phyloP scores from a whole-genome alignment of 2,329 filamentous ascomycete species.

The Trichoderma sp. region DNA sequence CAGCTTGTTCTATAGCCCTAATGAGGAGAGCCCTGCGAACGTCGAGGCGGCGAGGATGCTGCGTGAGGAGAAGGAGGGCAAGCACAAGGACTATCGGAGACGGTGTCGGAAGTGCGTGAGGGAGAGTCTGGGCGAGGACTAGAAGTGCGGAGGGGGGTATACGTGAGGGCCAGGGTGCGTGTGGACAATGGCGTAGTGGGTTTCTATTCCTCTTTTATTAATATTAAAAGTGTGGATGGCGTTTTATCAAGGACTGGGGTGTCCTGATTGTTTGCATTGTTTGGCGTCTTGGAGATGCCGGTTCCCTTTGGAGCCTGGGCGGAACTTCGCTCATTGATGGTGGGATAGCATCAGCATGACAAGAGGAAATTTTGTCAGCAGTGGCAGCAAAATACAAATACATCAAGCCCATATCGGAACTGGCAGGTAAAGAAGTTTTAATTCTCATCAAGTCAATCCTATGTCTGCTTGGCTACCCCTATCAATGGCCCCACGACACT shows the following conservation, averaged over 20 bases:
- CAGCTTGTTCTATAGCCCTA: conserved; percentile 87
- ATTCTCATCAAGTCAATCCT: background rate
- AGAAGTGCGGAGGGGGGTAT: background rate
- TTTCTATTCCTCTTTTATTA: background rate
- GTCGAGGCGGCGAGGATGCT: conserved; percentile 88
- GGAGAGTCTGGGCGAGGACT: conserved; percentile 77
- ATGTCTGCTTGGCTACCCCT: conserved; percentile 41
- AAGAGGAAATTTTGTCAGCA: background rate
- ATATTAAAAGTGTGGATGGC: background rate
- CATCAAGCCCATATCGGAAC: background rate
- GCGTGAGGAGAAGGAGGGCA: conserved; percentile 70
- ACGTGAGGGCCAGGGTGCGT: background rate
- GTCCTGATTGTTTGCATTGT: conserved; percentile 15
- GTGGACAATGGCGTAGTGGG: background rate
- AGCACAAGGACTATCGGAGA: conserved; percentile 72
- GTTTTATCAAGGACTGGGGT: background rate
- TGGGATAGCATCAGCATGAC: background rate
- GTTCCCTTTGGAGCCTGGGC: background rate
- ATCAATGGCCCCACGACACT: conserved; percentile 74
- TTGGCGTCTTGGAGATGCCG: conserved; percentile 20
- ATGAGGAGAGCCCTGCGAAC: conserved; percentile 94
- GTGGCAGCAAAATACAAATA: background rate
- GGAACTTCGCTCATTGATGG: background rate
- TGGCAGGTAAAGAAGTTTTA: background rate
- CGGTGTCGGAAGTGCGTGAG: conserved; percentile 76